phyloP scores from a whole-genome alignment of 257 asterid genomes.

The Plantago ovata region DNA sequence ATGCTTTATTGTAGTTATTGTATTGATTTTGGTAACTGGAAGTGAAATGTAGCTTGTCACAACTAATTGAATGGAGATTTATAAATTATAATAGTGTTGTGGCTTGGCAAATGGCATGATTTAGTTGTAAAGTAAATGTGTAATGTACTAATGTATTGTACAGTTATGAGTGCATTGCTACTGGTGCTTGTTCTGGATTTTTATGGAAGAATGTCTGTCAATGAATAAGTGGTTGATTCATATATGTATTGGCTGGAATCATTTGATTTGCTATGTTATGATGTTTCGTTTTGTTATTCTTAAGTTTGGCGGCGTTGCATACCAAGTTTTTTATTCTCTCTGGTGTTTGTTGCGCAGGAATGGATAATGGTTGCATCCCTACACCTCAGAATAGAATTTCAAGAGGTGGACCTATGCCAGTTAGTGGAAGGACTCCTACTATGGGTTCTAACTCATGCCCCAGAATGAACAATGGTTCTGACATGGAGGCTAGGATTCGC shows the following conservation, averaged over 20 bases:
- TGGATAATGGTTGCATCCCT: constrained; percentile 66
- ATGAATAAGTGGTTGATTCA: background rate
- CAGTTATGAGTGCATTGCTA: background rate
- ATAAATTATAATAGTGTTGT: background rate
- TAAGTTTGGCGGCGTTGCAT: background rate
- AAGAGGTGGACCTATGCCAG: constrained; percentile 51
- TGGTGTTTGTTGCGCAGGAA: constrained; percentile 38
- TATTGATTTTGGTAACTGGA: too few relatives aligned
- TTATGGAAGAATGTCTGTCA: background rate
- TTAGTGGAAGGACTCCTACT: constrained; percentile 46
- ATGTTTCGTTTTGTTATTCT: background rate
- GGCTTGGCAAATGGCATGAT: background rate
- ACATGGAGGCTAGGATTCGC: constrained; percentile 84
- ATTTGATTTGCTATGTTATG: background rate
- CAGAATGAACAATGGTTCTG: constrained; percentile 56
- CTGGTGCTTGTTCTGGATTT: constrained; percentile 13
- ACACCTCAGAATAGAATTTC: constrained; percentile 60
- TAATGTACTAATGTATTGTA: background rate
- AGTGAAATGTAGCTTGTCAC: too few relatives aligned
- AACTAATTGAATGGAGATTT: background rate
- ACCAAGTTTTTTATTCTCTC: constrained; percentile 1
- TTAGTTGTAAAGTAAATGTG: background rate
- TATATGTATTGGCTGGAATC: background rate
- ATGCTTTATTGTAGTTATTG: too few relatives aligned
- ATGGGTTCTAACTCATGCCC: constrained; percentile 57